phyloP scores from a whole-genome alignment of 2,329 filamentous ascomycete genomes.

The Alternaria sp. region DNA sequence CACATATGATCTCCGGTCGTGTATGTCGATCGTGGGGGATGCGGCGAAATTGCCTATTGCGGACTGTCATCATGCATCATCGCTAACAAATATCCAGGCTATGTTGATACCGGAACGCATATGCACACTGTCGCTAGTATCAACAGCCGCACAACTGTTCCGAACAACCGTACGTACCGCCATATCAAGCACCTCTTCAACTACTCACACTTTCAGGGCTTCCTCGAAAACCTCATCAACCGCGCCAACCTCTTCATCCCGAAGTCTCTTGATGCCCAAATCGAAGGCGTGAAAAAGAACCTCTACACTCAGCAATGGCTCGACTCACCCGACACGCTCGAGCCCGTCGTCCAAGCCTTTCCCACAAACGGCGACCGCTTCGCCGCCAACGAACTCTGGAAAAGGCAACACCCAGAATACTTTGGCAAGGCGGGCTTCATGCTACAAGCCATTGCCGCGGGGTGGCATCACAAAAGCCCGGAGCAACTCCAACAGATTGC shows the following conservation, averaged over 20 bases:
- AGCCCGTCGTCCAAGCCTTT: constrained; percentile 60
- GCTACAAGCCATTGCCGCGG: constrained; percentile 77
- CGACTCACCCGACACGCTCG: constrained; percentile 61
- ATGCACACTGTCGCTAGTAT: constrained; percentile 58
- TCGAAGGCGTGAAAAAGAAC: constrained; percentile 68
- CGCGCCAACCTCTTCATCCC: constrained; percentile 68
- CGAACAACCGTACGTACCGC: constrained; percentile 49
- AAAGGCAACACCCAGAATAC: constrained; percentile 65
- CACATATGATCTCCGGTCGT: neutral
- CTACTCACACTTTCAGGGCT: constrained; percentile 56
- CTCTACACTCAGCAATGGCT: constrained; percentile 73
- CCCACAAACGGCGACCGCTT: constrained; percentile 81
- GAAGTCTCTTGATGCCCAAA: constrained; percentile 70
- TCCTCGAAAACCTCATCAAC: constrained; percentile 66
- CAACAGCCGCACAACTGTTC: constrained; percentile 56
- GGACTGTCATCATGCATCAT: neutral
- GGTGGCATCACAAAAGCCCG: constrained; percentile 77
- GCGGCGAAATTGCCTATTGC: neutral
- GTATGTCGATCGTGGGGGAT: neutral
- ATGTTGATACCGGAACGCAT: constrained; percentile 56
- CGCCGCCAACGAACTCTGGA: constrained; percentile 77
- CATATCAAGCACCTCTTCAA: neutral
- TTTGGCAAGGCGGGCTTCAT: constrained; percentile 74
- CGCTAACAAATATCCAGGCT: constrained; percentile 33
- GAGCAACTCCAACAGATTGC: constrained; percentile 70